Evolutionary conservation across 495 filamentous ascomycete species (phyloP), one percentile per base, ranked within the genome.

Genomic region (Tuber calosporum): DNA sequence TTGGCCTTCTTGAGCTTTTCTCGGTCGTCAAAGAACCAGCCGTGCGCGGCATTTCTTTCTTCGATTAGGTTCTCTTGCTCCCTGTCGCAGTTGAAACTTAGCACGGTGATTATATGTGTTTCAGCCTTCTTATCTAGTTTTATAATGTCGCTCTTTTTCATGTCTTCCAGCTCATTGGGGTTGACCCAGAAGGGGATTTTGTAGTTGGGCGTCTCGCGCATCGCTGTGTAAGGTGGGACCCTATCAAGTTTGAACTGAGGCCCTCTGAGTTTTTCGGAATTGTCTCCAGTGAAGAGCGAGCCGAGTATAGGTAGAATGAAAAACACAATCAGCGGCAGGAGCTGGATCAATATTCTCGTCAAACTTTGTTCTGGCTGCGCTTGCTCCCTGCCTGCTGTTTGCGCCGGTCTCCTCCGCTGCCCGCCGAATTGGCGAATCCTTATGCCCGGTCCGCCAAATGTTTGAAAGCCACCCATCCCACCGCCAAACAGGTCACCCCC

Each of bases 401-500:
- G 86, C 71, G 89, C 86, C 67, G 92, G 91, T 82, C 92, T 87
- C 81, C 89, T 85, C 70, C 91, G 85, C 53, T 91, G 92, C 67
- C 92, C 92, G 62, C 91, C 93, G 81, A 96, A 95, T 78, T 94
- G 92, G 81, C 95, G 93, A 69, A 96, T 91, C 68, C 93, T 86
- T 79, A 96, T 88, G 15, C 91, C 91, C 5, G 92, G 90, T 38
- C 92, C 92, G 3, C 91, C 91, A 72, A 91, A 91, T 80, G 96
- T 87, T 81, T 96, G 96, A 85, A 97, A 97, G 68, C 94, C 91
- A 82, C 96, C 97, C 79, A 91, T 89, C 19, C 91, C 91, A 22
- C 91, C 93, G 83, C 90, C 87, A 82, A 92, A 90, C 73, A 87
- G 83, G 73, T 84, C 83, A 73, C 83, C 85, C 42, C 82, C 86